phyloP scores from a whole-genome alignment of 208 protist genomes.

The Acanthamoeba lenticulata region DNA sequence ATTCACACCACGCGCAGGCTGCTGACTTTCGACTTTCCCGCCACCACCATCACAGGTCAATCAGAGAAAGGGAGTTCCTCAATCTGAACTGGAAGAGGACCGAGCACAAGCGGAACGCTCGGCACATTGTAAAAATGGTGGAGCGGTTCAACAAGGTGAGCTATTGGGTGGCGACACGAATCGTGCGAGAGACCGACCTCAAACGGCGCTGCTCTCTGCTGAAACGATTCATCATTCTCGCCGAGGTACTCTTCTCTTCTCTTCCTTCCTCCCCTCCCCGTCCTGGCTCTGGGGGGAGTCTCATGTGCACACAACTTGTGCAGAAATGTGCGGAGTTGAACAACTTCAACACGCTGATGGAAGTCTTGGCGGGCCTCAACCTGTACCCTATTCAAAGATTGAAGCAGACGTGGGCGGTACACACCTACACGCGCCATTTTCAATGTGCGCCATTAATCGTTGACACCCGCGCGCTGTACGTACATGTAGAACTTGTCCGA shows the following conservation, averaged over 20 bases:
- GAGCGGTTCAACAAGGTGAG: constrained; percentile 67
- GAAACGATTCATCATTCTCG: constrained; percentile 62
- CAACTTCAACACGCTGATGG: constrained; percentile 65
- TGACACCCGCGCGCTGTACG: no score
- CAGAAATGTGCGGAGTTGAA: constrained; percentile 65
- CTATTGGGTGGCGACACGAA: constrained; percentile 58
- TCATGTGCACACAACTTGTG: neutral
- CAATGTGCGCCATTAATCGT: no score
- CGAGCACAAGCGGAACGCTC: constrained; percentile 54
- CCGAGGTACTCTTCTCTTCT: neutral
- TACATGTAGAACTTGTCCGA: constrained; percentile 17
- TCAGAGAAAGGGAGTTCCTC: constrained; percentile 47
- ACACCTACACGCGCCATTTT: no score
- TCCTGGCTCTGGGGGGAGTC: neutral
- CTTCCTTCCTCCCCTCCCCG: neutral
- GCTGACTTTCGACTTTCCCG: neutral
- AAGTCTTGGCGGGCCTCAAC: constrained; percentile 66
- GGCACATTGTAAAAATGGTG: constrained; percentile 65
- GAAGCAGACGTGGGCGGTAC: constrained; percentile 60
- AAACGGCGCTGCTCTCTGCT: constrained; percentile 36
- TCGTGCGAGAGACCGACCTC: constrained; percentile 60
- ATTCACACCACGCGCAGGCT: neutral
- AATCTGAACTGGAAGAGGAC: constrained; percentile 61
- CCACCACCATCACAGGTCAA: neutral
- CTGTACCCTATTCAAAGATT: constrained; percentile 61